Evolutionary conservation across 495 filamentous ascomycete genomes (phyloP), one percentile per base, ranked within the genome.

Genomic region (Margaritispora aquatica): DNA sequence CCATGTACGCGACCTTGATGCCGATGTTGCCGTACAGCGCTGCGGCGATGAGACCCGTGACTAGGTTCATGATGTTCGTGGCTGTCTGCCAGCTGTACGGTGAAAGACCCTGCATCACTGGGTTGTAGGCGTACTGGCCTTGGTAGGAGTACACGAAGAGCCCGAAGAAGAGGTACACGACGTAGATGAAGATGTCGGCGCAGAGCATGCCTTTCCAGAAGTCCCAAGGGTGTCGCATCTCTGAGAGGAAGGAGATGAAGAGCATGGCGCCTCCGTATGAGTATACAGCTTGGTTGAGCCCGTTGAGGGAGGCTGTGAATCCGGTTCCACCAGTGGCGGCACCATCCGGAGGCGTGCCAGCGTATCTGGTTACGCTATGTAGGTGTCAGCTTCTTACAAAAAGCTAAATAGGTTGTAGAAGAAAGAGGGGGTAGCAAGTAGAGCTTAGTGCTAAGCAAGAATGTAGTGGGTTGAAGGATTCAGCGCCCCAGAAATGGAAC

Each of bases 161-260:
- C 7, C 83, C 84, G 63, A 80, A 87, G 57, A 83, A 73, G 26
- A 84, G 51, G 23, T 66, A 66, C 23, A 50, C 36, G 26, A 59
- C 26, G 36, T 66, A 83, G 63, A 84, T 83, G 68, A 83, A 81
- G 58, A 75, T 73, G 60, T 84, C 74, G 20, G 81, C 83, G 26
- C 74, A 66, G 62, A 81, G 71, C 65, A 85, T 73, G 0, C 77
- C 80, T 65, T 86, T 87, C 75, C 79, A 80, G 64, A 87, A 87
- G 53, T 87, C 84, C 36, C 70, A 71, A 0, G 83, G 83, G 26
- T 80, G 77, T 38, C 79, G 78, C 82, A 86, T 87, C 68, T 89
- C 86, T 17, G 84, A 78, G 60, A 86, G 69, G 67, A 89, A 86
- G 59, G 86, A 84, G 47, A 84, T 77, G 67, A 87, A 89, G 27